Conservation (phyloP, 805 yeast species). For the Candida xiaguanensis region DNA sequence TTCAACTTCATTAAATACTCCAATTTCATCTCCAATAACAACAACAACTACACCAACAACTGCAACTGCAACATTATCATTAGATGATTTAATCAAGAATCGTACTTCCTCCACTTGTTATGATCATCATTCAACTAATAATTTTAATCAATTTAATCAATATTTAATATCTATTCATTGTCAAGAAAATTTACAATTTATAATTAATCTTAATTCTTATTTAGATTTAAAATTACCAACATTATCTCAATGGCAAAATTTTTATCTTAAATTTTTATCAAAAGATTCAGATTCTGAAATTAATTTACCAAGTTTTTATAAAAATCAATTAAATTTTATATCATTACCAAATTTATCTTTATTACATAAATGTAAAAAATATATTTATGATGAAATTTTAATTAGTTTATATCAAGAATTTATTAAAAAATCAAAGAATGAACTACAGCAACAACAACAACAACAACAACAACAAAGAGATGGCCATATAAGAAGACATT, state of each 20-base stretch:
- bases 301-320: conserved; percentile 10
- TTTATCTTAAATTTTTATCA: conserved; percentile 8
- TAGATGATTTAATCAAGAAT: neutral
- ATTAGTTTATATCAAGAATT: conserved; percentile 11
- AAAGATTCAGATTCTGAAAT: conserved; percentile 10
- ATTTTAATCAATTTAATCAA: neutral
- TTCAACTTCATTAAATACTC: neutral
- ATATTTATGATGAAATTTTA: conserved; percentile 11
- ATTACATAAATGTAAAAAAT: conserved; percentile 7
- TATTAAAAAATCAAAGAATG: conserved; percentile 7
- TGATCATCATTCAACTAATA: neutral
- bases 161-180: conserved; percentile 10
- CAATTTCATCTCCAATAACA: neutral
- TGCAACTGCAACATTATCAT: neutral
- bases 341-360: conserved; percentile 6
- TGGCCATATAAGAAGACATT: conserved; percentile 1
- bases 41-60: neutral
- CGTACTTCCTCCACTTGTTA: neutral
- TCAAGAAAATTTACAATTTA: conserved; percentile 9
- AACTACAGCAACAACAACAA: neutral
- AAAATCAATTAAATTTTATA: conserved; percentile 3
- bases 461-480: neutral
- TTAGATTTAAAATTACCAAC: conserved; percentile 3
- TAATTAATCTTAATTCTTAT: conserved; percentile 7
- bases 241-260: conserved; percentile 7